Evolutionary conservation across 805 yeast genomes (phyloP), one percentile per base, ranked within the genome.

Genomic region (Torulaspora franciscae): DNA sequence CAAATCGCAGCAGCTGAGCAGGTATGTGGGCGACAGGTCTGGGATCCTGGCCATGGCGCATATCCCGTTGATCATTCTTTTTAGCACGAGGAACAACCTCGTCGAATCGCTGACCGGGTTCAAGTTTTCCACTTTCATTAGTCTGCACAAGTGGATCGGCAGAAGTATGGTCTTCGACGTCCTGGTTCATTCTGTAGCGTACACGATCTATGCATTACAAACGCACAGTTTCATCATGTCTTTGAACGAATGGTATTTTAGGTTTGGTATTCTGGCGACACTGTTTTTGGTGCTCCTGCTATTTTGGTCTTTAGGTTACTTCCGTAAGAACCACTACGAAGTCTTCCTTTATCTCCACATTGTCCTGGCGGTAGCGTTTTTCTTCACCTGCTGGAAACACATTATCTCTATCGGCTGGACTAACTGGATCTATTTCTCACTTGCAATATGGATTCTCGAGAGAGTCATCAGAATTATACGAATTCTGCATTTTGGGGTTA

Each of bases 71-170:
- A 56, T 80, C 26, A 69, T 80, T 15, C 58, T 84, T 28, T 81
- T 85, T 59, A 83, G 86, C 6, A 85, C 88, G 7, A 70, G 95
- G 56, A 86, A 84, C 63, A 86, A 83, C 61, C 69, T 86, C 23
- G 63, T 85, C 51, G 76, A 76, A 48, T 66, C 66, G 55, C 37
- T 81, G 4, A 76, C 90, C 0, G 85, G 86, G 2, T 72, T 87
- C 72, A 68, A 79, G 4, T 81, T 76, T 52, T 68, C 81, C 7
- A 72, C 83, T 1, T 83, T 85, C 64, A 74, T 82, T 59, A 66
- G 73, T 24, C 76, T 77, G 56, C 96, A 88, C 64, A 81, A 77
- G 61, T 81, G 76, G 75, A 61, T 67, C 15, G 68, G 77, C 1
- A 62, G 76, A 41, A 57, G 66, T 22, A 62, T 68, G 44, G 64